phyloP scores from a whole-genome alignment of 441 rosid genomes.

The Daphne laureola region DNA sequence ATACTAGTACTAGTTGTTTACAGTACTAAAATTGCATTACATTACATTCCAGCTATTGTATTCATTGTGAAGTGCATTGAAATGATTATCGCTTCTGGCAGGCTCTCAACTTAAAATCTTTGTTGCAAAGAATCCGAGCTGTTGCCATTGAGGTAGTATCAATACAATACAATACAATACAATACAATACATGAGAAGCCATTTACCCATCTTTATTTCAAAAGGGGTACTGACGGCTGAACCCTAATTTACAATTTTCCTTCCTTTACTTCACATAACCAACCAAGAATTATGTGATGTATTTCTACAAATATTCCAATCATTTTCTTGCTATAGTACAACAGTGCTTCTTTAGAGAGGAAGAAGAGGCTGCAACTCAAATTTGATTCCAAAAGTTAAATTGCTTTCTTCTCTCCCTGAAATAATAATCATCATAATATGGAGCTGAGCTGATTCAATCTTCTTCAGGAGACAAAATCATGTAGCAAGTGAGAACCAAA shows the following conservation, averaged over 20 bases:
- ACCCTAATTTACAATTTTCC: conserved; percentile 23
- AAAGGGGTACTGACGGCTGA: conserved; percentile 14
- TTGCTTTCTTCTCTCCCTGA: neutral
- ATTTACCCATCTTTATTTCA: conserved; percentile 25
- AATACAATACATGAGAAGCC: conserved; percentile 7
- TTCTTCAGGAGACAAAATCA: conserved; percentile 62
- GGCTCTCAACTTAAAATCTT: too few relatives aligned
- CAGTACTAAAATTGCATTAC: too few relatives aligned
- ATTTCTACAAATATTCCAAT: conserved; percentile 41
- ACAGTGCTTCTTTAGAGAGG: conserved; percentile 21
- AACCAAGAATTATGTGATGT: conserved; percentile 19
- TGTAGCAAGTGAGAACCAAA: conserved; percentile 59
- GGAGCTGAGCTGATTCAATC: neutral
- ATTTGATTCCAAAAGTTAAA: neutral
- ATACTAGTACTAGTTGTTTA: too few relatives aligned
- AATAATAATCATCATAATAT: too few relatives aligned
- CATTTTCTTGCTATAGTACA: conserved; percentile 37
- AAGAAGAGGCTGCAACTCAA: neutral
- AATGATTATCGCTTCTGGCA: too few relatives aligned
- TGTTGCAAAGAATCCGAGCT: too few relatives aligned
- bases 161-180: too few relatives aligned
- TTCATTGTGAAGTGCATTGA: too few relatives aligned
- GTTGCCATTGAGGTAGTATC: neutral
- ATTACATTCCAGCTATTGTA: too few relatives aligned
- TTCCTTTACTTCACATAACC: conserved; percentile 16